Base-by-base conservation (phyloP, 176 grass and related monocot species). In the Oropetium thomaeum region DNA sequence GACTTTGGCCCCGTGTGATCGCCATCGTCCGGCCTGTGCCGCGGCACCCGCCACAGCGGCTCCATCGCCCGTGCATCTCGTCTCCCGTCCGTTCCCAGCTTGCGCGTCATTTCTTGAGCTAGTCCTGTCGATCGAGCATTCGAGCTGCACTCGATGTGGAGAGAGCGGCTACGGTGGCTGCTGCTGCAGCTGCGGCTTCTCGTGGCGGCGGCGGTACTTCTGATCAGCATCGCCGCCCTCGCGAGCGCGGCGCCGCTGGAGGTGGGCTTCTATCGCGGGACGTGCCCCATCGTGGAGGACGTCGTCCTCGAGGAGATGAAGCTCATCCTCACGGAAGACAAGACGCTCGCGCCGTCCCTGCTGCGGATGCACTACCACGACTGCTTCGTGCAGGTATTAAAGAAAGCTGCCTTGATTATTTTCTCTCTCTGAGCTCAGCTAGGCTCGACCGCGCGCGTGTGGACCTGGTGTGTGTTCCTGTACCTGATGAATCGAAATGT, bases 341-440 rank as follows among this genome's bases (percentile, higher is more conserved):
- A 68, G 19, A 82, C 83, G 37, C 78, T 86, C 0, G 68, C 79
- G 57, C 83, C 88, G 40, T 62, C 88, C 0, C 82, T 90, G 79
- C 88, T 90, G 41, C 88, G 88, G 77, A 82, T 90, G 87, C 87
- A 90, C 75, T 90, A 86, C 82, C 88, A 90, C 48, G 83, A 90
- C 73, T 90, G 88, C 83, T 90, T 90, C 64, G 83, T 90, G 7
- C 73, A 78, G 76, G 84, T 82, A 35, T 22, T n/a, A n/a, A n/a
- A n/a, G n/a, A n/a, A n/a, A n/a, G n/a, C n/a, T n/a, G n/a, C n/a
- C n/a, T n/a, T n/a, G n/a, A n/a, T n/a, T n/a, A n/a, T n/a, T n/a
- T n/a, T n/a, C n/a, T n/a, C n/a, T n/a, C 22, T 47, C 3, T 17
- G 44, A 19, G 16, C 45, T 44, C 2, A 44, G 42, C 42, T 44